These are phyloP conservation scores for Picochlorum sp. DNA, from an alignment of 139 green algal species.

Conservation along the genomic window DNA sequence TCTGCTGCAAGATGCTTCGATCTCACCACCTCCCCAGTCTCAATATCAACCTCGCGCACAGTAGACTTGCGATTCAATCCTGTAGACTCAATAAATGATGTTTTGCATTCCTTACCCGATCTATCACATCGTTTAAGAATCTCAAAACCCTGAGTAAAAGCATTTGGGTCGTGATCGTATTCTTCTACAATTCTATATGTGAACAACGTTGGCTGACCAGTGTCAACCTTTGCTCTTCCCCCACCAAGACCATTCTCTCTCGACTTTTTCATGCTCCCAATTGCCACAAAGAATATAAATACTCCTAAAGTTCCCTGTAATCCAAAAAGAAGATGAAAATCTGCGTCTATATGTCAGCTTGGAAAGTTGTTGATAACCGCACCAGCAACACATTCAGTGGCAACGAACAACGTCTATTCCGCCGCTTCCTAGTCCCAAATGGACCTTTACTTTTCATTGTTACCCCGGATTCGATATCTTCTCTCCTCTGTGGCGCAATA, in stretches of 20 bases:
- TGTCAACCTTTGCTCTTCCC: neutral
- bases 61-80: constrained; percentile 64
- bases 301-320: constrained; percentile 15
- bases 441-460: too few relatives aligned
- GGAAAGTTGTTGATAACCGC: too few relatives aligned
- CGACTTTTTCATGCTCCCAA: constrained; percentile 6
- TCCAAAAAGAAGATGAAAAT: neutral
- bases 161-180: constrained; percentile 58
- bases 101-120: constrained; percentile 26
- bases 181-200: constrained; percentile 48
- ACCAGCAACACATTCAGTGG: too few relatives aligned
- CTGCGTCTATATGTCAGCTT: too few relatives aligned
- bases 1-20: constrained; percentile 10
- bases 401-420: too few relatives aligned
- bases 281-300: constrained; percentile 23
- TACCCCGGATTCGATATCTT: too few relatives aligned
- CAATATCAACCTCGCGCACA: constrained; percentile 56
- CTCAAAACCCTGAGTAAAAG: constrained; percentile 81
- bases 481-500: too few relatives aligned
- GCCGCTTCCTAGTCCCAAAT: too few relatives aligned
- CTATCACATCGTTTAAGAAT: constrained; percentile 50
- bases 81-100: constrained; percentile 77
- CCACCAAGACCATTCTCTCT: neutral
- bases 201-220: constrained; percentile 18
- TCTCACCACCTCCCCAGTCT: constrained; percentile 45